Base-by-base conservation (phyloP, 495 filamentous ascomycete species). In the Neurospora intermedia region DNA sequence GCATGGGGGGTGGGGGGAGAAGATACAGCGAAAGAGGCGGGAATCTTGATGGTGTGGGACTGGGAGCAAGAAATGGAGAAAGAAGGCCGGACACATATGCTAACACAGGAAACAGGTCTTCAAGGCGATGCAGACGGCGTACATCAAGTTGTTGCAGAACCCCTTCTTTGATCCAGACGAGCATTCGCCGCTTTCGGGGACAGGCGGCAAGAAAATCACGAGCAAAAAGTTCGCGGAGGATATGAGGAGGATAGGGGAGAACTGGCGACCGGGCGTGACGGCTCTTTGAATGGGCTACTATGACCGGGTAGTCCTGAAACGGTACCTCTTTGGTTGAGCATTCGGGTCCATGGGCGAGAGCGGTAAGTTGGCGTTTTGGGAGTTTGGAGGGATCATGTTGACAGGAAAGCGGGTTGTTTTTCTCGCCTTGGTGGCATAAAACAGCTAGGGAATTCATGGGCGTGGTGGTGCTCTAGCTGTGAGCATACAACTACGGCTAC, bases 91-190 rank as follows among this genome's bases (percentile, higher is more conserved):
- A 46, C 18, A 46, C 4, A 6, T 27, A 6, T 40, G 66, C 69
- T 70, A 42, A 70, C 73, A 43, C 39, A 20, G 9, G 69, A 71
- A 10, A 46, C 72, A 94, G 93, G 93, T 94, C 20, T 99, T 99
- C 77, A 88, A 90, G 78, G 93, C 94, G 6, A 85, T 98, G 77
- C 96, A 98, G 82, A 92, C 88, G 35, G 94, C 96, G 31, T 99
- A 98, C 76, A 92, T 98, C 69, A 84, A 88, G 73, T 84, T 99
- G 70, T 82, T 98, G 66, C 93, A 97, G 81, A 98, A 99, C 78
- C 96, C 96, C 1, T 99, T 99, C 81, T 98, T 94, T 79, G 89
- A 91, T 46, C 95, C 94, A 41, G 95, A 97, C 80, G 92, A 94
- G 75, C 91, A 94, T 76, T 86, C 86, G 48, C 90, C 90, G 23